Base-by-base conservation (phyloP, 306 rosid genomes). In the Trifolium repens region DNA sequence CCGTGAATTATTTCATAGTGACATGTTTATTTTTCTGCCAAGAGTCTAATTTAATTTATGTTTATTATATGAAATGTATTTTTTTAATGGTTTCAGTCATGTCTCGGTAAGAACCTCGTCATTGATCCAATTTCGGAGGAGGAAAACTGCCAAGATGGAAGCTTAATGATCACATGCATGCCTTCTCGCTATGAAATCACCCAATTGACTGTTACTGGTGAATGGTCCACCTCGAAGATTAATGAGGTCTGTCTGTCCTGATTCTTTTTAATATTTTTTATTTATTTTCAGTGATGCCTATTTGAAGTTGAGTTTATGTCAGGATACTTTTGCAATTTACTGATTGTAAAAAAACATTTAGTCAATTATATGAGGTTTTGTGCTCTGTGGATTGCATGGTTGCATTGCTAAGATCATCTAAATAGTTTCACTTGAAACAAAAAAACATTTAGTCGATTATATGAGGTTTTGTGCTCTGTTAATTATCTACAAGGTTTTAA, bases 81-180 rank as follows among this genome's bases (percentile, higher is more conserved):
- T 66, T 44, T 63, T 22, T 62, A 32, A 34, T 78, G 77, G 53
- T 84, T 37, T 46, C 81, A 96, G 99, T 90, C 97, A 70, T 90
- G 88, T 61, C 84, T 96, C 2, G 86, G 93, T 39, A 94, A 86
- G 84, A 91, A 87, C 84, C 96, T 94, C 9, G 84, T 91, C 54
- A 88, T 94, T 72, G 98, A 94, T 84, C 96, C 98, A 57, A 62
- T 81, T 74, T 77, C 69, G 77, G 99, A 96, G 85, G 99, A 96
- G 85, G 99, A 96, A 91, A 89, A 88, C 85, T 50, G 67, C 85
- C 93, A 96, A 88, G 99, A 96, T 67, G 99, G 99, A 87, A 88
- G 91, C 80, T 53, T 96, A 70, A 85, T 84, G 90, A 87, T 96
- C 55, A 78, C 98, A 32, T 90, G 92, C 86, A 92, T 96, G 96